These are phyloP conservation scores for Rhododendron griersonianum DNA, from an alignment of 148 eudicot genomes.

Conservation along the genomic window DNA sequence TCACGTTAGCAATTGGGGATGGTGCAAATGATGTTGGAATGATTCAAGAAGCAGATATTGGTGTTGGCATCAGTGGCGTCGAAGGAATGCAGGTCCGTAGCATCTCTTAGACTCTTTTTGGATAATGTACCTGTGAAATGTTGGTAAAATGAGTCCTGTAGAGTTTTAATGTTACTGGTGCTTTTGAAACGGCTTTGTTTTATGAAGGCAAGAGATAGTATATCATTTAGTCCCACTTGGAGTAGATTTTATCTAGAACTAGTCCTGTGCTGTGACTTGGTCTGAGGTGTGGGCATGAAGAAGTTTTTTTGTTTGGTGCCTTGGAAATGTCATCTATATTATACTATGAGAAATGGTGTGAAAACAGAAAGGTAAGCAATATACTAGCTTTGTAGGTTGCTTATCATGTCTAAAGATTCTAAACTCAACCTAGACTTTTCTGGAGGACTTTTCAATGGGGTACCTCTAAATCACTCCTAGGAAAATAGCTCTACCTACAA, in stretches of 20 bases:
- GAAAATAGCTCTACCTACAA: too few species aligned
- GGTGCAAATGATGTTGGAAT: constrained; percentile 99
- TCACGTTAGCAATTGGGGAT: constrained; percentile 89
- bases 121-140: background rate
- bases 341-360: background rate
- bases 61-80: constrained; percentile 93
- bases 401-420: background rate
- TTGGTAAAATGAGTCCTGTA: too few species aligned
- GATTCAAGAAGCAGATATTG: constrained; percentile 99
- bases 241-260: background rate
- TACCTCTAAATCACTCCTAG: background rate
- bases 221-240: background rate
- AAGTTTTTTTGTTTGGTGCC: background rate
- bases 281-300: background rate
- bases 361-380: background rate
- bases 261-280: background rate
- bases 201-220: background rate
- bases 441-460: background rate
- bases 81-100: constrained; percentile 98
- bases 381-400: background rate
- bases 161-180: background rate
- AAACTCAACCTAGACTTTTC: background rate
- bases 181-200: background rate
- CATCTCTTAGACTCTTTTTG: constrained; percentile 8
- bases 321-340: background rate